phyloP scores from a whole-genome alignment of 1,284 basidiomycete genomes.

The Coniophora puteana region DNA sequence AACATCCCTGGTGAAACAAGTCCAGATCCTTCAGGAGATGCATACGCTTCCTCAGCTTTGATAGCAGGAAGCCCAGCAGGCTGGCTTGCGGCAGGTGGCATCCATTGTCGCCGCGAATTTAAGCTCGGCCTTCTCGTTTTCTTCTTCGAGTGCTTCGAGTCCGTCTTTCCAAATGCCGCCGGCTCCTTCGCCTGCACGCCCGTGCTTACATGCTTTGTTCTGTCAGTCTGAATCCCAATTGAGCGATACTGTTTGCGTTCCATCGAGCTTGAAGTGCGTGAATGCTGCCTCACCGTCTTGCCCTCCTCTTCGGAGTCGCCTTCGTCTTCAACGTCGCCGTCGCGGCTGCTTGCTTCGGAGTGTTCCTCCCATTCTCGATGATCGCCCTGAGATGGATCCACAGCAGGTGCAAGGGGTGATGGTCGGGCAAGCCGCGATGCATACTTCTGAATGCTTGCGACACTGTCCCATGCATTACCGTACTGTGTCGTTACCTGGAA shows the following conservation, averaged over 20 bases:
- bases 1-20: constrained; percentile 21
- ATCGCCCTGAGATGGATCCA: constrained; percentile 39
- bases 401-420: constrained; percentile 41
- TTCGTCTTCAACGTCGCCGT: constrained; percentile 82
- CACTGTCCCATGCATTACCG: constrained; percentile 80
- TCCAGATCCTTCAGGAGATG: constrained; percentile 22
- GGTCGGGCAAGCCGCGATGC: constrained; percentile 60
- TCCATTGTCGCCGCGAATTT: constrained; percentile 32
- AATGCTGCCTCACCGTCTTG: constrained; percentile 20
- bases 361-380: constrained; percentile 45
- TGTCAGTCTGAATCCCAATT: constrained; percentile 27
- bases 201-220: constrained; percentile 18
- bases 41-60: constrained; percentile 22
- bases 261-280: constrained; percentile 13
- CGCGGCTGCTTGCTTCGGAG: constrained; percentile 66
- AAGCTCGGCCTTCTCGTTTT: constrained; percentile 10
- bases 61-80: constrained; percentile 21
- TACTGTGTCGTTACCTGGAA: constrained; percentile 59
- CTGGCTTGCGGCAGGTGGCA: constrained; percentile 25
- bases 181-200: constrained; percentile 20
- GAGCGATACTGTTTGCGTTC: constrained; percentile 20
- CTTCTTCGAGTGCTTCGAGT: constrained; percentile 14
- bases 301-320: constrained; percentile 51
- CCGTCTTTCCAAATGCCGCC: constrained; percentile 12
- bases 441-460: constrained; percentile 76